Evolutionary conservation across 345 rosid species (phyloP), one percentile per base, ranked within the genome.

Genomic region (Lenwebbia sp.): DNA sequence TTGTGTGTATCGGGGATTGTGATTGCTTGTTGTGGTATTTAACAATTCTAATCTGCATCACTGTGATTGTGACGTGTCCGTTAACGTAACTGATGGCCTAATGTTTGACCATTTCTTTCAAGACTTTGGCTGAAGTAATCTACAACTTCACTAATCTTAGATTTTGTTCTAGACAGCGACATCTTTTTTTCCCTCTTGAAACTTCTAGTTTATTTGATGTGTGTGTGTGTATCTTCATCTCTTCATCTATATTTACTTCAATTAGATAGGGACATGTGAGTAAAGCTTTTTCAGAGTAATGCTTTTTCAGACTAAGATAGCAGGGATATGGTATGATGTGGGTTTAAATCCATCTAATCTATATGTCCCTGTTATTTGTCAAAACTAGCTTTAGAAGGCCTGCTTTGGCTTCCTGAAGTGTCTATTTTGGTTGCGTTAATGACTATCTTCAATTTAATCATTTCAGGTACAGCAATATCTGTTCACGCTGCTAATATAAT

Each of bases 401-500:
- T 0, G 54, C 54, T 25, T 58, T 44, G 47, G 54, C 40, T 56
- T 23, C 37, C 23, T 78, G 26, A 85, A 85, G 70, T 26, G n/a
- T 65, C 37, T 52, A 53, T 82, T 65, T 65, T 30, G 22, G 41
- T 30, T 30, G 76, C 23, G 5, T 2, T 65, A 65, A 30, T 30
- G 76, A 65, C 76, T 30, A 41, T 65, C 54, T 57, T 47, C 23
- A 84, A 53, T 37, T 86, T 88, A 88, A 60, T 51, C 88, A 90
- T 57, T 91, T 83, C 91, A 97, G 99, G 95, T 88, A 78, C 89
- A 37, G 86, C 94, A 47, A 89, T 89, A 52, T 86, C 90, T 15
- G 90, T 89, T 88, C 95, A 94, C 85, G 89, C 92, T 41, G 94
- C 95, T 58, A 93, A 97, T 91, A 93, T 97, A 54, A 89, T 94